A percentile compares a stretch with the other conserved stretches of the same genome.
These are phyloP conservation scores for Pseudogymnoascus sp. DNA, from an alignment of 2,329 filamentous ascomycete genomes.

Conservation along the genomic window DNA sequence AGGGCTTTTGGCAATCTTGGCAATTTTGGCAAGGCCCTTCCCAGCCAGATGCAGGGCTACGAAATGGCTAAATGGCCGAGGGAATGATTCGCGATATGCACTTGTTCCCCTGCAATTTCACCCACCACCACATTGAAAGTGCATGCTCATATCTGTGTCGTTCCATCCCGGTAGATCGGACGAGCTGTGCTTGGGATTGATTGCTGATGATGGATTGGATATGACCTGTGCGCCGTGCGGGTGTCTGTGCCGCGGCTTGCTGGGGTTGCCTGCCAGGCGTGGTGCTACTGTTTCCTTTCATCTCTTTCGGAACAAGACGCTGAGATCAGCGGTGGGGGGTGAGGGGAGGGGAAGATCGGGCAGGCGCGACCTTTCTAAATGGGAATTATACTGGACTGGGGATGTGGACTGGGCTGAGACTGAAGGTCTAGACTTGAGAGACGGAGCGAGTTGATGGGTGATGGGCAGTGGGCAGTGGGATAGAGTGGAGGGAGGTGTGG, in stretches of 20 bases:
- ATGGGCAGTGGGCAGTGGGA: neutral
- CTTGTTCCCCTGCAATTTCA: neutral
- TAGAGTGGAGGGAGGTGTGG: neutral
- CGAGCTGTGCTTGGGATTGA: slow-evolving; percentile 1
- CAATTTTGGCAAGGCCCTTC: neutral
- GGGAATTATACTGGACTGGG: neutral
- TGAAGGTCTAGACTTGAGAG: neutral
- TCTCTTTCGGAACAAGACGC: neutral
- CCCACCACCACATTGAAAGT: neutral
- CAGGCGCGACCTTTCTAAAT: neutral
- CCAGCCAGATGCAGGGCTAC: neutral
- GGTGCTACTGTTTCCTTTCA: neutral
- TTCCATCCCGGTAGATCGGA: neutral
- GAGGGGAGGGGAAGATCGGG: neutral
- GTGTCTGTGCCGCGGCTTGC: neutral
- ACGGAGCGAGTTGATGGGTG: neutral
- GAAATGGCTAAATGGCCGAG: neutral
- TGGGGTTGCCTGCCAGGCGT: neutral
- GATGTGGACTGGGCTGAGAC: slow-evolving; percentile 2
- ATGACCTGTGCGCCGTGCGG: neutral
- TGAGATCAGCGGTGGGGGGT: neutral
- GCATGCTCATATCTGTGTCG: neutral
- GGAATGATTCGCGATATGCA: neutral
- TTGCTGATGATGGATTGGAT: neutral
- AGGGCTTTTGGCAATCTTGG: neutral